Evolutionary conservation across 2,329 filamentous ascomycete species (phyloP), one percentile per base, ranked within the genome.

Genomic region (Fusarium oxysporum): DNA sequence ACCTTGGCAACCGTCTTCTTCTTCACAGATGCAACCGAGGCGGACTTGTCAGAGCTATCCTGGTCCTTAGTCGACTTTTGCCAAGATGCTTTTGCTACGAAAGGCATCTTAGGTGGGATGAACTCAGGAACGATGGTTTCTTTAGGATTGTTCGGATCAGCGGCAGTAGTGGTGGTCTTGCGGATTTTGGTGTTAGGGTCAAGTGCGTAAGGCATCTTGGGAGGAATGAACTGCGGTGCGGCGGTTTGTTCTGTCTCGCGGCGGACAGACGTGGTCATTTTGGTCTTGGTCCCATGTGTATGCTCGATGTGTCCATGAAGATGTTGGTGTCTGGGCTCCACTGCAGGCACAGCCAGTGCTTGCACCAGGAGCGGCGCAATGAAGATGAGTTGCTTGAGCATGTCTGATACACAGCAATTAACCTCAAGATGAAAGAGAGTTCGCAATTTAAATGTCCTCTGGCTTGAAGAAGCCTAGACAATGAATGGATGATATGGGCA

Each of bases 331-430:
- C 55, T 69, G 16, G 63, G 58, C 59, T 70, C 66, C 28, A 76
- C 74, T 47, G 73, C 65, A 10, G 75, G 73, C 32, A 63, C 71
- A 41, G 73, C 78, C 37, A 75, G 33, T 11, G 63, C 75, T 50
- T 74, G 70, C 35, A 75, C 77, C 76, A 81, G 69, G 17, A 81
- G 67, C 17, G 77, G 76, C 47, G 75, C 71, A 23, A 67, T 59
- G 7, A 71, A 50, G 35, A 79, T 37, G 35, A 81, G 57, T 45
- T 61, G 50, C 30, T 71, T 73, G 50, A 76, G 71, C 77, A 81
- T 79, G 28, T 62, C 61, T 43, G 57, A 30, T 62, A 38, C 23
- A 48, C 68, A 43, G 32, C 50, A 55, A 30, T 16, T 13, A 28
- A 19, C 28, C 28, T 51, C 32, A 7, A 35, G 44, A 40, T 16